A percentile compares a stretch with the other conserved stretches of the same genome.
Conservation (phyloP, 2,329 filamentous ascomycete genomes). For the Chaetothyriales sp. region DNA sequence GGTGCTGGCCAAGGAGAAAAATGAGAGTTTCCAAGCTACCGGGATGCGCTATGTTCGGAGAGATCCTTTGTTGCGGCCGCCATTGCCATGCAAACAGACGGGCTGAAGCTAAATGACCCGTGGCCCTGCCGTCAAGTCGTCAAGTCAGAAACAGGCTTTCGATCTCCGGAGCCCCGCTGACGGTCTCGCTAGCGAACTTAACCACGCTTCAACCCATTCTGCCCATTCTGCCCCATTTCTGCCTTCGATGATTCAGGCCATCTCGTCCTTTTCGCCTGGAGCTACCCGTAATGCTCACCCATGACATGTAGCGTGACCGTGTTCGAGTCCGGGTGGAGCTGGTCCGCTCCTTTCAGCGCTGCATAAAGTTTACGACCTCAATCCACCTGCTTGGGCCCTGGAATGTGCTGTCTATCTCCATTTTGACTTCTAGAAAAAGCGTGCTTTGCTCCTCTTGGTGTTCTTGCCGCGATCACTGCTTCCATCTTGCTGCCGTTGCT, state of each 20-base stretch:
- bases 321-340: not conserved
- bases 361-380: not conserved
- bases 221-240: too few species aligned
- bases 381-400: not conserved
- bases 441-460: not conserved
- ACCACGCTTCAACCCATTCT: not conserved
- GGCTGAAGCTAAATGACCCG: not conserved
- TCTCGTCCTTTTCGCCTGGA: not conserved
- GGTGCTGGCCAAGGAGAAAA: not conserved
- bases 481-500: too few species aligned
- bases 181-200: not conserved
- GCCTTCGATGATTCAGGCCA: not conserved
- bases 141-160: not conserved
- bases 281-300: not conserved
- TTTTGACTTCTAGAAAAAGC: not conserved
- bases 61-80: not conserved
- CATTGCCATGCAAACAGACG: not conserved
- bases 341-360: not conserved
- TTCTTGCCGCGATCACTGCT: not conserved
- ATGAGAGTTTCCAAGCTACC: not conserved
- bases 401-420: not conserved
- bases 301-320: not conserved
- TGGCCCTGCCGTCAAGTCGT: not conserved
- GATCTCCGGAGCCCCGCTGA: not conserved
- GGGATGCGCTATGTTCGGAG: not conserved